Evolutionary conservation across 2,329 filamentous ascomycete genomes (phyloP).

Genomic region (Cladophialophora carrionii): DNA sequence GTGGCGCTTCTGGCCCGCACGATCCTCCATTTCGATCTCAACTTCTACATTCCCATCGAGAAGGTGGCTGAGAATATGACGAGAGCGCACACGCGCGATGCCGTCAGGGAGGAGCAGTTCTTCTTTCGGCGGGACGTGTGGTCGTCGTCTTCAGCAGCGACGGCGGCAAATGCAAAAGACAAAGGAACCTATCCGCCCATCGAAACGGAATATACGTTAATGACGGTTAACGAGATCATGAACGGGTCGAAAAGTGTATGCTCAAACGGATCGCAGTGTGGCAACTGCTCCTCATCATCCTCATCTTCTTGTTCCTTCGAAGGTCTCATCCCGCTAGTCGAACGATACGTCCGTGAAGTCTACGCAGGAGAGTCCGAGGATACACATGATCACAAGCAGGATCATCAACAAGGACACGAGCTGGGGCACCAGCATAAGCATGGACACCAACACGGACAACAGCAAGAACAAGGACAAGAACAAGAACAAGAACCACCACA

Average conservation of each 20-base stretch:
- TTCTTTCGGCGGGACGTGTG: conserved; percentile 82
- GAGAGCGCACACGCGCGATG: conserved; percentile 81
- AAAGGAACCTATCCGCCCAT: conserved; percentile 37
- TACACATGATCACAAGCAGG: background rate
- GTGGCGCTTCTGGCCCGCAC: conserved; percentile 91
- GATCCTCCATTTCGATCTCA: conserved; percentile 88
- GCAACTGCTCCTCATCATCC: background rate
- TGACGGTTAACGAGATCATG: conserved; percentile 6
- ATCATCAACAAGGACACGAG: too few species aligned
- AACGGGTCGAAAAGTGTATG: background rate
- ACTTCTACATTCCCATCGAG: conserved; percentile 90
- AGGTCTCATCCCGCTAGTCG: conserved; percentile 3
- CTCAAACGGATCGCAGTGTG: background rate
- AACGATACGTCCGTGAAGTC: conserved; percentile 5
- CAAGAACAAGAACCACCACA: background rate
- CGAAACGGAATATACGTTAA: conserved; percentile 3
- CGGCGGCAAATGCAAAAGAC: conserved; percentile 58
- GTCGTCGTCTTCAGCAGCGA: background rate
- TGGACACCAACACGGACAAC: too few species aligned
- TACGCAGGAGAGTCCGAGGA: background rate
- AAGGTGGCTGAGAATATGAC: conserved; percentile 95
- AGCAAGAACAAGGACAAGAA: background rate
- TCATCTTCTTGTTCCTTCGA: background rate
- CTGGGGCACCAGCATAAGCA: too few species aligned
- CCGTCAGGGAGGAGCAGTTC: conserved; percentile 80